These are phyloP conservation scores for Melampsora americana DNA, from an alignment of 1,284 basidiomycete genomes.

Conservation along the genomic window DNA sequence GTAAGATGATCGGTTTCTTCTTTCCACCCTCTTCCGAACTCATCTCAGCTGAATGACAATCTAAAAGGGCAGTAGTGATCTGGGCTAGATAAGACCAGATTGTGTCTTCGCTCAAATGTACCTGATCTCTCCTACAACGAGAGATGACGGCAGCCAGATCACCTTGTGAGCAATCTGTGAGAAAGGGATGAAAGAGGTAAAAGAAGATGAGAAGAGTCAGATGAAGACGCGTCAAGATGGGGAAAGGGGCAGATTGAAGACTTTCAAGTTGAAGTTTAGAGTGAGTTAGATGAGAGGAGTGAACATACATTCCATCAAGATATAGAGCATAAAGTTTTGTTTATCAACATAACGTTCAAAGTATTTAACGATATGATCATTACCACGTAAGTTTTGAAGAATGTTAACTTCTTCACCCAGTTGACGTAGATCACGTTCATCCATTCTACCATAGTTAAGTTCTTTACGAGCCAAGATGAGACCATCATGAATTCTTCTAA, in stretches of 20 bases:
- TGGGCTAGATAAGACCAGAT: constrained; percentile 95
- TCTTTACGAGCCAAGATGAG: constrained; percentile 87
- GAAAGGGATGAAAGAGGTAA: constrained; percentile 58
- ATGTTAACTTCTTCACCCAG: constrained; percentile 99
- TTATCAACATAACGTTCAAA: constrained; percentile 86
- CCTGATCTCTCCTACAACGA: constrained; percentile 40
- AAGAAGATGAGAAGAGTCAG: constrained; percentile 79
- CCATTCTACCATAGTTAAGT: constrained; percentile 92
- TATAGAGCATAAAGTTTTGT: constrained; percentile 84
- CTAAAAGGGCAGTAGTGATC: constrained; percentile 79
- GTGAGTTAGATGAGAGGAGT: neutral
- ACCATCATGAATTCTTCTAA: constrained; percentile 77
- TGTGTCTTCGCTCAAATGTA: constrained; percentile 72
- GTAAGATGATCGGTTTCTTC: constrained; percentile 63
- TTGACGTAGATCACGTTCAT: constrained; percentile 84
- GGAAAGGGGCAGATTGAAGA: constrained; percentile 50
- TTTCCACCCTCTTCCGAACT: constrained; percentile 43
- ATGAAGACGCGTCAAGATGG: constrained; percentile 91
- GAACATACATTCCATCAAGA: constrained; percentile 71
- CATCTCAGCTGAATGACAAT: constrained; percentile 68
- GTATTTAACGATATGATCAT: constrained; percentile 92
- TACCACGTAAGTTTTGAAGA: constrained; percentile 77
- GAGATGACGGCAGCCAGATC: constrained; percentile 42
- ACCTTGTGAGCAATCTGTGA: constrained; percentile 40
- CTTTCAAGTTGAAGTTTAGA: constrained; percentile 14